phyloP scores from a whole-genome alignment of 129 eudicot genomes.

The Dittrichia graveolens region DNA sequence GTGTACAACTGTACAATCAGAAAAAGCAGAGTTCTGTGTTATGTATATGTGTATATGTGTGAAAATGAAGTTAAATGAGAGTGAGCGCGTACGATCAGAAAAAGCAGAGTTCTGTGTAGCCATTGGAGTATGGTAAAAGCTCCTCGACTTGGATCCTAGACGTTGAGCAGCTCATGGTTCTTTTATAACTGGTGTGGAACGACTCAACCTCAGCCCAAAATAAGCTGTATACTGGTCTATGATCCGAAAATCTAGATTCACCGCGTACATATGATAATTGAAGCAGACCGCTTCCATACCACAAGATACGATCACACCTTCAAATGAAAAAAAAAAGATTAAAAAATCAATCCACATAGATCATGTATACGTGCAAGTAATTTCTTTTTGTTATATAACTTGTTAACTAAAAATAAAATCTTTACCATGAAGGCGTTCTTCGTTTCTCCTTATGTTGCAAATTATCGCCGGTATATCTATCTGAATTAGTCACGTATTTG shows the following conservation, averaged over 20 bases:
- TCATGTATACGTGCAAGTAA: not conserved
- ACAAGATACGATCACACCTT: too few species aligned
- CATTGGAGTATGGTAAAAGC: constrained; percentile 82
- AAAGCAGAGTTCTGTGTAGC: constrained; percentile 93
- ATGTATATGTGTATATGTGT: too few species aligned
- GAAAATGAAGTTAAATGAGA: constrained; percentile 17
- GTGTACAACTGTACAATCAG: not conserved
- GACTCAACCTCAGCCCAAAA: too few species aligned
- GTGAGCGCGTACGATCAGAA: constrained; percentile 50
- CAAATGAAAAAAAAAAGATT: not conserved
- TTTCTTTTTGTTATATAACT: not conserved
- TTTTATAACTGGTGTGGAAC: constrained; percentile 60
- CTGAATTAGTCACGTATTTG: constrained; percentile 86
- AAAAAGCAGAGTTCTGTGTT: too few species aligned
- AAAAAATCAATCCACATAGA: too few species aligned
- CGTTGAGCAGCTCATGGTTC: constrained; percentile 79
- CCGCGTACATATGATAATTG: too few species aligned
- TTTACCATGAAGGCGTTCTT: constrained; percentile 96
- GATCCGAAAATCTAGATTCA: too few species aligned
- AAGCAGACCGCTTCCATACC: too few species aligned
- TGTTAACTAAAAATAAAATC: not conserved
- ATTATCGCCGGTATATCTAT: constrained; percentile 85
- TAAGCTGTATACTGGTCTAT: too few species aligned
- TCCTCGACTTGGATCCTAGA: constrained; percentile 81
- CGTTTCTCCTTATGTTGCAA: constrained; percentile 84